Evolutionary conservation across 2,329 filamentous ascomycete species (phyloP), one percentile per base, ranked within the genome.

Genomic region (Exserohilum rostratum): DNA sequence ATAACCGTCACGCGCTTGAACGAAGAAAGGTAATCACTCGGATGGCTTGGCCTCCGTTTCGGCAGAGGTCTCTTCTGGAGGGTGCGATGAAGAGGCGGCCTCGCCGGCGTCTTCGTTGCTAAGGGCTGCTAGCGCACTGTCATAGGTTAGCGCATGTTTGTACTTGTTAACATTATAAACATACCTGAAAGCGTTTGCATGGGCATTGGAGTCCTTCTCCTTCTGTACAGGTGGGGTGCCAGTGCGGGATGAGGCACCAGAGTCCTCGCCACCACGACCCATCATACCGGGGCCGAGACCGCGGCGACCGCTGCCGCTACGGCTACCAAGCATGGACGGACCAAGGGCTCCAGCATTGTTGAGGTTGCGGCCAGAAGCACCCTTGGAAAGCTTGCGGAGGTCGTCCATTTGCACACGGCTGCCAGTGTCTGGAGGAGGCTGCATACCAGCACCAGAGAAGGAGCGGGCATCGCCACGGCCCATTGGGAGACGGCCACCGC

Each of bases 371-470:
- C 58, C 83, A 55, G 76, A 75, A 73, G 68, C 85, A 80, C 80
- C 82, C 84, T 81, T 82, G 49, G 84, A 82, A 35, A 99, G 84
- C 67, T 91, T 90, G 60, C 91, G 88, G 55, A 99, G 84, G 73
- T 99, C 95, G 67, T 97, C 93, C 80, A 91, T 92, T 58, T 87
- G 90, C 63, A 99, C 89, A 67, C 90, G 90, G 80, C 95, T 96
- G 66, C 84, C 85, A 46, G 84, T 82, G 68, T 90, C 87, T 50
- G 83, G 83, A 48, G 90, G 91, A 47, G 87, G 86, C 61, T 87
- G 84, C 76, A 90, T 87, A 61, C 85, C 84, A 66, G 84, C 84
- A 57, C 83, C 83, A 39, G 90, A 91, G 79, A 95, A 95, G 69
- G 90, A 88, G 69, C 95, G 89, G 53, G 88, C 88, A 77, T 98